phyloP scores from a whole-genome alignment of 2,329 filamentous ascomycete species.

The Ophiostoma triangulosporum region DNA sequence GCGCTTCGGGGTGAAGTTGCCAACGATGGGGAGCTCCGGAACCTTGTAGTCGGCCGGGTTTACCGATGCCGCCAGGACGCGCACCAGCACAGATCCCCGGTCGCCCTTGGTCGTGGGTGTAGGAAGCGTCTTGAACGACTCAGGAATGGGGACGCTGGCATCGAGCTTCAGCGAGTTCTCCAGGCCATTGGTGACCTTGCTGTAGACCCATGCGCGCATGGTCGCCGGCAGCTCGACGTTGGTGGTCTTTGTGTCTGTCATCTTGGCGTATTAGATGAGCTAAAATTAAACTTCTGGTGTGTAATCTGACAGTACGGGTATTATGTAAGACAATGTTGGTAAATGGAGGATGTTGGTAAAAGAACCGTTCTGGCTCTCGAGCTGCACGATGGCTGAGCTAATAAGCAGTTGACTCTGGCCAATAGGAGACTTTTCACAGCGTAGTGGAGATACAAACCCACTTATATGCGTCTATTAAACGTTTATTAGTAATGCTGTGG shows the following conservation, averaged over 20 bases:
- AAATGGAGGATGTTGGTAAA: background rate
- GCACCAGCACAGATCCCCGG: constrained; percentile 21
- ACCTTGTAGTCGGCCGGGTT: constrained; percentile 40
- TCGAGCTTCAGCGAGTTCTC: constrained; percentile 21
- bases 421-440: too few relatives aligned
- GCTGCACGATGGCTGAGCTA: too few relatives aligned
- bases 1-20: constrained; percentile 21
- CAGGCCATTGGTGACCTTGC: constrained; percentile 16
- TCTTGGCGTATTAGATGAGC: background rate
- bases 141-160: constrained; percentile 13
- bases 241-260: background rate
- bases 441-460: too few relatives aligned
- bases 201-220: constrained; percentile 16
- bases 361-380: too few relatives aligned
- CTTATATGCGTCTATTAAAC: too few relatives aligned
- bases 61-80: constrained; percentile 28
- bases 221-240: constrained; percentile 8
- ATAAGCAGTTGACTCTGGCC: too few relatives aligned
- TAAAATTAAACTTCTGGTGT: background rate
- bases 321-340: background rate
- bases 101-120: background rate
- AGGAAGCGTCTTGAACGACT: constrained; percentile 11
- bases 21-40: constrained; percentile 25
- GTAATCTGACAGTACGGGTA: too few relatives aligned
- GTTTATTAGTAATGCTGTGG: too few relatives aligned